Evolutionary conservation across 371 early-diverging fungal species (phyloP).

Genomic region (Chytridium lagenaria): DNA sequence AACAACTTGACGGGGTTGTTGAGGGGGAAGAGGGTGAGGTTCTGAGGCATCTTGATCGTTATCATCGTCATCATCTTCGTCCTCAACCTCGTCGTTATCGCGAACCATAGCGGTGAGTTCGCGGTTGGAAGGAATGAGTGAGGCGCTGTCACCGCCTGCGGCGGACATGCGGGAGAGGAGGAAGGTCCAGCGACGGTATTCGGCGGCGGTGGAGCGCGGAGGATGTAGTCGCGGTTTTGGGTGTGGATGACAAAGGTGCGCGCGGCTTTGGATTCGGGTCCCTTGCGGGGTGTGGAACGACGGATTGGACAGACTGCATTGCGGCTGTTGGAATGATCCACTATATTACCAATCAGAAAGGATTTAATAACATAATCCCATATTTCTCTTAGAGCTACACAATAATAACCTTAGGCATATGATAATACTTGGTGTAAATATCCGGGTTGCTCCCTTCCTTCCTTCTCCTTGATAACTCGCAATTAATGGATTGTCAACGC

Average conservation of each 20-base stretch:
- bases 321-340: conserved; percentile 44
- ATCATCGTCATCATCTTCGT: conserved; percentile 18
- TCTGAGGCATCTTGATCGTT: neutral
- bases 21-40: neutral
- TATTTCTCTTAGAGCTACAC: neutral
- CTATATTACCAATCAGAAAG: too few species aligned
- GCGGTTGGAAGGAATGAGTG: neutral
- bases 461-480: conserved; percentile 27
- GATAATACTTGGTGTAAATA: conserved; percentile 36
- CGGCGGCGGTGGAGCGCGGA: conserved; percentile 41
- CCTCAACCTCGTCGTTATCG: conserved; percentile 16
- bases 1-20: neutral
- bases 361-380: neutral
- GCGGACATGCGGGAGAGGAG: conserved; percentile 33
- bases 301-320: conserved; percentile 36
- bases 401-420: conserved; percentile 44
- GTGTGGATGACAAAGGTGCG: conserved; percentile 47
- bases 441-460: neutral
- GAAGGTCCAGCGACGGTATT: conserved; percentile 42
- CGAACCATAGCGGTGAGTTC: neutral
- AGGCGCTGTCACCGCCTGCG: conserved; percentile 8
- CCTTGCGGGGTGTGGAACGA: conserved; percentile 27
- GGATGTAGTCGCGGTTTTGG: conserved; percentile 34
- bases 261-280: conserved; percentile 33
- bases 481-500: conserved; percentile 40